These are phyloP conservation scores for Aphelidium insulamus DNA, from an alignment of 371 early-diverging fungal species.

Conservation along the genomic window DNA sequence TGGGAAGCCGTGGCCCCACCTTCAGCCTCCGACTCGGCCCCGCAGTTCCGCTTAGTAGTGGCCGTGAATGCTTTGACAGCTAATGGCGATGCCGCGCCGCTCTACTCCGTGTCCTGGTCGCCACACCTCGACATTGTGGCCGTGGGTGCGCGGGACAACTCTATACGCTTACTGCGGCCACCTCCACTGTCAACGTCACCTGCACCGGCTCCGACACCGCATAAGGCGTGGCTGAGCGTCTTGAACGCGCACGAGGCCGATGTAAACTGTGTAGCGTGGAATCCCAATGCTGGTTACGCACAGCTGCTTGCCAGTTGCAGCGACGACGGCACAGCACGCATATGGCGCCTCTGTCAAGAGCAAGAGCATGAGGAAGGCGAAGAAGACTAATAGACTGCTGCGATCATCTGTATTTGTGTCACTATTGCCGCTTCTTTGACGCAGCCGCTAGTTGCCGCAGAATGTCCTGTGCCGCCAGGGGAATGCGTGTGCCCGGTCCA, in stretches of 20 bases:
- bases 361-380: neutral
- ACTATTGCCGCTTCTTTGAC: no score
- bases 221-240: constrained; percentile 7
- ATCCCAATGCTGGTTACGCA: constrained; percentile 29
- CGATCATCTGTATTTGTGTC: no score
- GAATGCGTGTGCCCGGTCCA: constrained; percentile 34
- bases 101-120: neutral
- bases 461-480: no score
- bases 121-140: neutral
- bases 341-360: constrained; percentile 33
- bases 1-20: constrained; percentile 13
- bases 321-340: constrained; percentile 61
- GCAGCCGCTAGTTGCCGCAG: no score
- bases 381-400: neutral
- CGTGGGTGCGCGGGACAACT: no score
- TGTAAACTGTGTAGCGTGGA: constrained; percentile 74
- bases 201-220: constrained; percentile 5
- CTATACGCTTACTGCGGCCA: no score
- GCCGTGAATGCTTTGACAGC: neutral
- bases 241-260: constrained; percentile 58
- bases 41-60: neutral
- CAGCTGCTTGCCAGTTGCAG: constrained; percentile 60
- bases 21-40: neutral
- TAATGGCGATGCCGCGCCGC: neutral
- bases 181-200: neutral